These are phyloP conservation scores for Aphanomyces euteiches DNA, from an alignment of 352 stramenopile species.

Conservation along the genomic window DNA sequence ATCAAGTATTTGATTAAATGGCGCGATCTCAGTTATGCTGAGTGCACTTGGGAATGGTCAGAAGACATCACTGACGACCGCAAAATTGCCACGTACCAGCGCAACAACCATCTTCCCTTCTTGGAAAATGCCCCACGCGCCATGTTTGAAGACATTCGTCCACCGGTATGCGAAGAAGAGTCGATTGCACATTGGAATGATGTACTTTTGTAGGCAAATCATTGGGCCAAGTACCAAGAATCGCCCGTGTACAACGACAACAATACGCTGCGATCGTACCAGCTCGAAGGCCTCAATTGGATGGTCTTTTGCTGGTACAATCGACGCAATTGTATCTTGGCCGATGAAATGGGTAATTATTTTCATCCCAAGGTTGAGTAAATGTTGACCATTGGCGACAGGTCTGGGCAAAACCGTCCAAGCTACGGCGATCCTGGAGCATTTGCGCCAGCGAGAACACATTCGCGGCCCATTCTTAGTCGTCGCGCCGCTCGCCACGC, in stretches of 20 bases:
- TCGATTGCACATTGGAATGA: background rate
- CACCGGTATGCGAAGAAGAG: slow-evolving; percentile 22
- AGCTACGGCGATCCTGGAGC: slow-evolving; percentile 92
- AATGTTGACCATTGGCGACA: slow-evolving; percentile 33
- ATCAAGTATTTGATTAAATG: slow-evolving; percentile 92
- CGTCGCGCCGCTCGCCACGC: slow-evolving; percentile 95
- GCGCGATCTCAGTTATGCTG: slow-evolving; percentile 86
- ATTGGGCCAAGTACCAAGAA: slow-evolving; percentile 86
- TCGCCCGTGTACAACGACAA: slow-evolving; percentile 92
- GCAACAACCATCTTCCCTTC: slow-evolving; percentile 81
- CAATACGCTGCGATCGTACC: slow-evolving; percentile 95
- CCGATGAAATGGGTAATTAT: slow-evolving; percentile 76
- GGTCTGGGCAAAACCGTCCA: slow-evolving; percentile 88
- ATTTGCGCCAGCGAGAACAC: slow-evolving; percentile 89
- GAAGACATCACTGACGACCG: slow-evolving; percentile 85
- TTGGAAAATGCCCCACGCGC: slow-evolving; percentile 76
- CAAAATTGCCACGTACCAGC: slow-evolving; percentile 85
- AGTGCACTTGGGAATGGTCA: slow-evolving; percentile 88
- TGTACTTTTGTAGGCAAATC: slow-evolving; percentile 43
- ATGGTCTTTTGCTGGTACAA: slow-evolving; percentile 98
- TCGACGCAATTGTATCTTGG: slow-evolving; percentile 89
- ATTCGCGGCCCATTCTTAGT: slow-evolving; percentile 97
- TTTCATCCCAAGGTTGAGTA: slow-evolving; percentile 33
- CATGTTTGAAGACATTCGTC: slow-evolving; percentile 75
- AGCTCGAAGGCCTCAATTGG: slow-evolving; percentile 98